These are phyloP conservation scores for Penicillium psychrosexuale DNA, from an alignment of 2,329 filamentous ascomycete species.

Conservation along the genomic window DNA sequence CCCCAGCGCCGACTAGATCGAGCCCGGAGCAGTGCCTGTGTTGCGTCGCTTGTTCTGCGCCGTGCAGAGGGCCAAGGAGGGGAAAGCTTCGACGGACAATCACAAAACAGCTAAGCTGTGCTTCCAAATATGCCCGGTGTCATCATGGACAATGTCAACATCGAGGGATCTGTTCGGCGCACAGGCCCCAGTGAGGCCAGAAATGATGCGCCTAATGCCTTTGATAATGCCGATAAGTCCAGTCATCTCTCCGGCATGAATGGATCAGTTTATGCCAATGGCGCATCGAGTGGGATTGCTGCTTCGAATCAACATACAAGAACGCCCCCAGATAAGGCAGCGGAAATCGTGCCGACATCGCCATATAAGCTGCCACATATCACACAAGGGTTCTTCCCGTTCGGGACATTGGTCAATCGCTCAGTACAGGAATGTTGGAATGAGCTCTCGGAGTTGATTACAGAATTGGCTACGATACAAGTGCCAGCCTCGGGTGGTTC, in stretches of 20 bases:
- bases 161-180: conserved; percentile 27
- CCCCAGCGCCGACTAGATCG: conserved; percentile 19
- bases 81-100: conserved; percentile 22
- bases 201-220: conserved; percentile 23
- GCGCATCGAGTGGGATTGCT: conserved; percentile 17
- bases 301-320: conserved; percentile 12
- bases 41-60: conserved; percentile 24
- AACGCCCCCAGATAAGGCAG: neutral
- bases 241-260: conserved; percentile 21
- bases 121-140: conserved; percentile 42
- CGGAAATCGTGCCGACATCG: conserved; percentile 1
- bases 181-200: conserved; percentile 22
- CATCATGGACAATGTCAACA: conserved; percentile 40
- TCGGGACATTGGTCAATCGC: conserved; percentile 71
- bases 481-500: conserved; percentile 40
- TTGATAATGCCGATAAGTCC: conserved; percentile 15
- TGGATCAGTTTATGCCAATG: conserved; percentile 29
- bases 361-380: conserved; percentile 64
- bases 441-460: conserved; percentile 67
- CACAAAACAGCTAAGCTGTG: conserved; percentile 8
- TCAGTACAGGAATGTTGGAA: conserved; percentile 82
- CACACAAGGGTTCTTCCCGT: conserved; percentile 69
- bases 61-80: conserved; percentile 31
- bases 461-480: conserved; percentile 67
- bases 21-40: conserved; percentile 15